Base-by-base conservation (phyloP, 345 rosid genomes). In the Eucalyptus cloeziana region DNA sequence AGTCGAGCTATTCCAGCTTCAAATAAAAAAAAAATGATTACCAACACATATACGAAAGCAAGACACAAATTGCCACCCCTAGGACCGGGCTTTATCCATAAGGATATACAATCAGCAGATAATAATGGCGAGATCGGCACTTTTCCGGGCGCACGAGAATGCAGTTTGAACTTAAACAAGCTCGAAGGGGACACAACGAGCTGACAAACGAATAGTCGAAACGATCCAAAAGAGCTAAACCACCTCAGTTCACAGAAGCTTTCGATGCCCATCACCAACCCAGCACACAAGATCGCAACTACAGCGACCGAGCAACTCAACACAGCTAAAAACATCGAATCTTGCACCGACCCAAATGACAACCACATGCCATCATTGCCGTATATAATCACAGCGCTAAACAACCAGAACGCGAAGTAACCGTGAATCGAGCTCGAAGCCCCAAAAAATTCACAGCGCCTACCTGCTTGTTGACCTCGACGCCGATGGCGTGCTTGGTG, bases 401-500 rank as follows among this genome's bases (percentile, higher is more conserved):
- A 13, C 15, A 2, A 51, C 47, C 14, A 43, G 44, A 21, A 76
- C 47, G 47, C 15, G 30, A 21, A 76, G 47, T 6, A 40, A 37
- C 47, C 47, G 47, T 13, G 47, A 37, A 62, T 6, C 56, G 16
- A 56, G 85, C 88, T 44, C 10, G 15, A 24, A n/a, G 64, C n/a
- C 52, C 25, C 52, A 6, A 64, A 24, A 2, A 19, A 52, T 19
- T 49, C 21, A 17, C 47, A 76, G 47, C 43, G 13, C n/a, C 49
- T 16, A 95, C 97, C 96, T 95, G 96, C 88, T 96, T 96, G 94
- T 96, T 96, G 86, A 96, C 87, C 91, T 96, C 97, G 16, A 96
- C 97, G 22, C 97, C 97, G 58, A 96, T 88, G 90, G 97, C 97
- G 62, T 96, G 96, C 90, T 96, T 96, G 90, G 96, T 96, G 89